These are phyloP conservation scores for Fusarium sp. DNA, from an alignment of 2,329 filamentous ascomycete species.

Conservation along the genomic window DNA sequence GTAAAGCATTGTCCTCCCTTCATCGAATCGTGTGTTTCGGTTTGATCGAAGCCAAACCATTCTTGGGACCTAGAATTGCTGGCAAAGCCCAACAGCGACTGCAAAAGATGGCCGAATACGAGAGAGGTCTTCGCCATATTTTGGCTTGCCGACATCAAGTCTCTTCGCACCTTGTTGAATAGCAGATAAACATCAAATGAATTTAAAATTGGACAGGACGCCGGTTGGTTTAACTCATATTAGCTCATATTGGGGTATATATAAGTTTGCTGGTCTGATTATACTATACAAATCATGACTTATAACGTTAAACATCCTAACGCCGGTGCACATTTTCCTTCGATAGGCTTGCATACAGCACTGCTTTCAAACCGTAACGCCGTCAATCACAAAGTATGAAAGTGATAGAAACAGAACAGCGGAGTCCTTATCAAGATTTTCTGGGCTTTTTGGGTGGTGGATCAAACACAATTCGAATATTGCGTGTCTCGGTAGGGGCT, in stretches of 20 bases:
- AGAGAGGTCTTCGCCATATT: neutral
- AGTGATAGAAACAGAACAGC: neutral
- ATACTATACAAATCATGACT: neutral
- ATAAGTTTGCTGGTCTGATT: neutral
- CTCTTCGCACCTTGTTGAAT: neutral
- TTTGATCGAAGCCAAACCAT: neutral
- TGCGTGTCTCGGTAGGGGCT: constrained; percentile 51
- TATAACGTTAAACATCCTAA: neutral
- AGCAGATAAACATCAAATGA: neutral
- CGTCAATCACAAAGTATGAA: constrained; percentile 1
- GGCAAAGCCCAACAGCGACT: neutral
- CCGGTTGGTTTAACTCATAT: neutral
- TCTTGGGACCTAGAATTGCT: neutral
- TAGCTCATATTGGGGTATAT: neutral
- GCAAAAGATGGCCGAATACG: neutral
- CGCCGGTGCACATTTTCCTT: neutral
- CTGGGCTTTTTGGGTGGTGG: constrained; percentile 50
- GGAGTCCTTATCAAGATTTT: neutral
- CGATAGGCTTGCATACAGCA: neutral
- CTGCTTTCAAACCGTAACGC: constrained; percentile 5
- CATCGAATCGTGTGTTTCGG: neutral
- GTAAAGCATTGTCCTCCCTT: neutral
- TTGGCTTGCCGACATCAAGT: neutral
- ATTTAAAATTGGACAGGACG: neutral
- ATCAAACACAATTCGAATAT: constrained; percentile 54